Evolutionary conservation across 2,329 filamentous ascomycete species (phyloP).

Genomic region (Septoria petroselini): DNA sequence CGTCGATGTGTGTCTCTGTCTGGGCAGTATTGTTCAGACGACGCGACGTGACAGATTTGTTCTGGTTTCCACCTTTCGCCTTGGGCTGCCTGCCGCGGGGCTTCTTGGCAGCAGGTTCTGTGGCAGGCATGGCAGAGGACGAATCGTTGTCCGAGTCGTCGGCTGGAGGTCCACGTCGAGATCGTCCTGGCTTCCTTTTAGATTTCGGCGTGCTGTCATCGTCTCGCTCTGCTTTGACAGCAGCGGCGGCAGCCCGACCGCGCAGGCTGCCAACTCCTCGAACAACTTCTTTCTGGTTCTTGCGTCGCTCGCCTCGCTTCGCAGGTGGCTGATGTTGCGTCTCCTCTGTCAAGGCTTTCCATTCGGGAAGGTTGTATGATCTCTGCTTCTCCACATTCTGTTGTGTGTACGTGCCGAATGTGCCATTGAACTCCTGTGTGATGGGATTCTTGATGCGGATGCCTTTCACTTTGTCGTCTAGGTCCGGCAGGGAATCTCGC

Average conservation of each 20-base stretch:
- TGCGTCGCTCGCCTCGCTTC: conserved; percentile 75
- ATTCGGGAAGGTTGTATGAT: conserved; percentile 94
- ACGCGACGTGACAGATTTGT: conserved; percentile 75
- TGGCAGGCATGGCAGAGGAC: conserved; percentile 34
- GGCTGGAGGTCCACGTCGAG: conserved; percentile 39
- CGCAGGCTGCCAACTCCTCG: conserved; percentile 38
- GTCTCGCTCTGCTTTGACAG: conserved; percentile 28
- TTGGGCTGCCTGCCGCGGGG: conserved; percentile 52
- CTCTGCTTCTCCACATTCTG: conserved; percentile 95
- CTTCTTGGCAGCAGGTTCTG: conserved; percentile 52
- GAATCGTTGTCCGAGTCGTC: conserved; percentile 35
- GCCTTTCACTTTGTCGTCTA: conserved; percentile 83
- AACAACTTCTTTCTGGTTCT: conserved; percentile 51
- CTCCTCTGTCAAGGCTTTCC: conserved; percentile 89
- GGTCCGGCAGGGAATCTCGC: conserved; percentile 67
- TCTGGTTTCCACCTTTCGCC: conserved; percentile 50
- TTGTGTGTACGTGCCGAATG: conserved; percentile 91
- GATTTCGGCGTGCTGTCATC: conserved; percentile 35
- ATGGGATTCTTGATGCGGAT: conserved; percentile 96
- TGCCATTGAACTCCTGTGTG: conserved; percentile 96
- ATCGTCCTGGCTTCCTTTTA: conserved; percentile 52
- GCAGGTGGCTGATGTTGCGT: conserved; percentile 95
- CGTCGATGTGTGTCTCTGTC: conserved; percentile 74
- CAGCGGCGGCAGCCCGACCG: conserved; percentile 28
- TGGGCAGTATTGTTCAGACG: conserved; percentile 82